Percentiles rank a stretch among this genome's conserved stretches.
Conservation (phyloP, 73 alveolate species). For the Durusdinium trenchii region DNA sequence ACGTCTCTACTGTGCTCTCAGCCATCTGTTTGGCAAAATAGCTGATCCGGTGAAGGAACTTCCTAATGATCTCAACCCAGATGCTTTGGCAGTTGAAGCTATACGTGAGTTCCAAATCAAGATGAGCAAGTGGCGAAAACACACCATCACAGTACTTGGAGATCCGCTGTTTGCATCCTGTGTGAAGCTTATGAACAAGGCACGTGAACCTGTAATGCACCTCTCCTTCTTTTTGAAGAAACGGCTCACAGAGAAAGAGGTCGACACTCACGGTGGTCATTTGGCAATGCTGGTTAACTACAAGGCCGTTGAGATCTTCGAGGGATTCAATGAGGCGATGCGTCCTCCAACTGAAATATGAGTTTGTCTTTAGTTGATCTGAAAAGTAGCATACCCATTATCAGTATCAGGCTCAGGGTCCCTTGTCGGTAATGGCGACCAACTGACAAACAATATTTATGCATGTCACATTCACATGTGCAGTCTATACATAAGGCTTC, state of each 20-base stretch:
- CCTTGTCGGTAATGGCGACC: too few species aligned
- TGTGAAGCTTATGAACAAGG: neutral
- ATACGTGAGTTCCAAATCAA: constrained; percentile 5
- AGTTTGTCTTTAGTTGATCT: too few species aligned
- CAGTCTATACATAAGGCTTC: too few species aligned
- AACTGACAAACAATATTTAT: too few species aligned
- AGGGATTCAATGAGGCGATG: neutral
- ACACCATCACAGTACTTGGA: neutral
- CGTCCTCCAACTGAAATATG: too few species aligned
- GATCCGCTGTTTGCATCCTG: constrained; percentile 15
- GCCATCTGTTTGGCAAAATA: neutral
- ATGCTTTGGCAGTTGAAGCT: constrained; percentile 27
- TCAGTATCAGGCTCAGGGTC: too few species aligned
- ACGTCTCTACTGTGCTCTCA: neutral
- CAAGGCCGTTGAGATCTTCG: neutral
- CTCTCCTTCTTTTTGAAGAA: neutral
- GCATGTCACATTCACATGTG: too few species aligned
- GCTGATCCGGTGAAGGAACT: too few species aligned
- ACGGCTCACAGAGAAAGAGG: neutral
- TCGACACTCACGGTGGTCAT: neutral
- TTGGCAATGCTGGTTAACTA: neutral
- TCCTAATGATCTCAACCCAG: constrained; percentile 1
- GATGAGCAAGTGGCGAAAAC: constrained; percentile 49
- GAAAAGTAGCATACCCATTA: too few species aligned
- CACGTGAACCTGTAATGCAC: neutral